A percentile compares a stretch with the other conserved stretches of the same genome.
Evolutionary conservation across 371 early-diverging fungal species (phyloP).

Genomic region (Mucor racemosus): DNA sequence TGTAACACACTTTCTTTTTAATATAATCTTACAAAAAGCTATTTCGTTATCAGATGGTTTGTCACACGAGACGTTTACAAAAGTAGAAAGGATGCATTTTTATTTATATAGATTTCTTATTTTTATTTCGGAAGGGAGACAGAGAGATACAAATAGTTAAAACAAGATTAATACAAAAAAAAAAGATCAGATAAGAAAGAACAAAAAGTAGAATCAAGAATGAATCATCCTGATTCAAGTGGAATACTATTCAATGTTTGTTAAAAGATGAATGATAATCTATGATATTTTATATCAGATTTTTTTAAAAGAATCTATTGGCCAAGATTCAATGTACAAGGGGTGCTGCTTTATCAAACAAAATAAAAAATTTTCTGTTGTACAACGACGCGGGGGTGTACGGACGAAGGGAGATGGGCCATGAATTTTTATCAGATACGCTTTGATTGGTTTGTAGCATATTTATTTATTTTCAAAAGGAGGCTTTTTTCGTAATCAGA

Average conservation of each 20-base stretch:
- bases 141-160: neutral
- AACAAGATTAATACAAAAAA: neutral
- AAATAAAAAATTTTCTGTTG: neutral
- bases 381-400: constrained; percentile 1
- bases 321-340: neutral
- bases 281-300: neutral
- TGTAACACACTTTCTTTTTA: too few relatives aligned
- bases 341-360: neutral
- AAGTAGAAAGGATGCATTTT: constrained; percentile 1
- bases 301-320: neutral
- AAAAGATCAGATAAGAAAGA: neutral
- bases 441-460: constrained; percentile 18
- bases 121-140: too few relatives aligned
- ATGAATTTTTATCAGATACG: constrained; percentile 23
- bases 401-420: constrained; percentile 6
- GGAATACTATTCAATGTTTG: too few relatives aligned
- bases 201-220: too few relatives aligned
- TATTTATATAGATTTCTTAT: neutral
- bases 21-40: neutral
- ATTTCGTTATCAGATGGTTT: constrained; percentile 3
- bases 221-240: too few relatives aligned
- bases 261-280: neutral
- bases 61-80: neutral
- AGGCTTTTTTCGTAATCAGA: constrained; percentile 13
- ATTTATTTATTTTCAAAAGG: neutral